Conservation (phyloP, 768 basidiomycete genomes). For the Psilocybe cubensis region DNA sequence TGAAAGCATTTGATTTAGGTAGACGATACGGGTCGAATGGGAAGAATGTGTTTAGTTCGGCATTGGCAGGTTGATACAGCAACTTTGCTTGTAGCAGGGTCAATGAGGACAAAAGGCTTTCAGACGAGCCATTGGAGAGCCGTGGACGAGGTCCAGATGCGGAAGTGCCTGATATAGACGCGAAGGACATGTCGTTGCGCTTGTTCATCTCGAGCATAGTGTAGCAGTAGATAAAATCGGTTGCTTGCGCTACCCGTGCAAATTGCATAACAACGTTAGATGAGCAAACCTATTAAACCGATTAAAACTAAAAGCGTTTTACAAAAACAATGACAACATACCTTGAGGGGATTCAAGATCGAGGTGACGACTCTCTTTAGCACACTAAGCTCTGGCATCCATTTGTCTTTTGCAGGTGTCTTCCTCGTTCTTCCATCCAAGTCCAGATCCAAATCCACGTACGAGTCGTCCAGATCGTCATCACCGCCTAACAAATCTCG, state of each 20-base stretch:
- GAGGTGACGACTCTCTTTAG: slow-evolving; percentile 82
- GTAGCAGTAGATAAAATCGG: slow-evolving; percentile 93
- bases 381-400: slow-evolving; percentile 83
- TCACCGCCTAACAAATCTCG: slow-evolving; percentile 72
- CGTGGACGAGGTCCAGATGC: slow-evolving; percentile 16
- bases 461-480: slow-evolving; percentile 44
- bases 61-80: slow-evolving; percentile 38
- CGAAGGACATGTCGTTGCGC: slow-evolving; percentile 55
- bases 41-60: slow-evolving; percentile 92
- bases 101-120: slow-evolving; percentile 8
- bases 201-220: slow-evolving; percentile 90
- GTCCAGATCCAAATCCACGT: slow-evolving; percentile 12
- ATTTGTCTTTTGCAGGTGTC: slow-evolving; percentile 52
- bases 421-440: slow-evolving; percentile 1
- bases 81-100: slow-evolving; percentile 17
- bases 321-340: slow-evolving; percentile 29
- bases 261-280: slow-evolving; percentile 91
- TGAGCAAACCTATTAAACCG: slow-evolving; percentile 72
- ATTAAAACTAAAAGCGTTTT: neutral
- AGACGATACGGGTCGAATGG: slow-evolving; percentile 98
- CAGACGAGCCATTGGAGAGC: slow-evolving; percentile 12
- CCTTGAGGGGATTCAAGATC: slow-evolving; percentile 89
- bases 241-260: slow-evolving; percentile 88
- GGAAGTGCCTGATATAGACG: slow-evolving; percentile 22
- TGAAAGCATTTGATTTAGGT: slow-evolving; percentile 73